phyloP scores from a whole-genome alignment of 805 yeast species.

The Metschnikowia kunwiensis region DNA sequence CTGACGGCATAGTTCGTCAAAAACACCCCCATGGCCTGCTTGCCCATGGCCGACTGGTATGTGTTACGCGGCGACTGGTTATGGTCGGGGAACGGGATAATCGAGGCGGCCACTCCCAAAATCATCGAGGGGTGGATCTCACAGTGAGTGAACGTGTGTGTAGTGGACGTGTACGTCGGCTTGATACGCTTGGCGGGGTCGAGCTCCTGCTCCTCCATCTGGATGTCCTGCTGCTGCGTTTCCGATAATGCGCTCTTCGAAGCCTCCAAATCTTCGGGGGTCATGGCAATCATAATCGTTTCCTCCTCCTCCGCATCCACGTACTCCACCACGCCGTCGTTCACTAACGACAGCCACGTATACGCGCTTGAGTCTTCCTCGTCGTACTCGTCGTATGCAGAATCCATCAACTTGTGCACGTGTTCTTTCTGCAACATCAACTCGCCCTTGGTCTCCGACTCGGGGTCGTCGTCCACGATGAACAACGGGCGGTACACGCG shows the following conservation, averaged over 20 bases:
- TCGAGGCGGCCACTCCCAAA: constrained; percentile 96
- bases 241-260: constrained; percentile 42
- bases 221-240: constrained; percentile 42
- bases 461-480: constrained; percentile 83
- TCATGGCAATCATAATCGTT: constrained; percentile 97
- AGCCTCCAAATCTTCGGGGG: constrained; percentile 91
- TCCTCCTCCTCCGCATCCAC: constrained; percentile 99
- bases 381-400: constrained; percentile 61
- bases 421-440: constrained; percentile 83
- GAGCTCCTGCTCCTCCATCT: constrained; percentile 43
- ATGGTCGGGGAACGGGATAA: constrained; percentile 99
- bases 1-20: constrained; percentile 92
- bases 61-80: constrained; percentile 99
- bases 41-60: constrained; percentile 99
- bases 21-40: constrained; percentile 99
- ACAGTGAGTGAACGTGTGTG: constrained; percentile 93
- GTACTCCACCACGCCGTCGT: constrained; percentile 88
- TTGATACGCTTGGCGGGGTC: constrained; percentile 88
- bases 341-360: constrained; percentile 83
- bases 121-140: constrained; percentile 99
- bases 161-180: constrained; percentile 50
- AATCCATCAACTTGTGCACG: constrained; percentile 61
- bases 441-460: constrained; percentile 67
- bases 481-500: constrained; percentile 96
- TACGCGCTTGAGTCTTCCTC: constrained; percentile 49